Evolutionary conservation across 2,329 filamentous ascomycete species (phyloP), one percentile per base, ranked within the genome.

Genomic region (Blumeria graminis): DNA sequence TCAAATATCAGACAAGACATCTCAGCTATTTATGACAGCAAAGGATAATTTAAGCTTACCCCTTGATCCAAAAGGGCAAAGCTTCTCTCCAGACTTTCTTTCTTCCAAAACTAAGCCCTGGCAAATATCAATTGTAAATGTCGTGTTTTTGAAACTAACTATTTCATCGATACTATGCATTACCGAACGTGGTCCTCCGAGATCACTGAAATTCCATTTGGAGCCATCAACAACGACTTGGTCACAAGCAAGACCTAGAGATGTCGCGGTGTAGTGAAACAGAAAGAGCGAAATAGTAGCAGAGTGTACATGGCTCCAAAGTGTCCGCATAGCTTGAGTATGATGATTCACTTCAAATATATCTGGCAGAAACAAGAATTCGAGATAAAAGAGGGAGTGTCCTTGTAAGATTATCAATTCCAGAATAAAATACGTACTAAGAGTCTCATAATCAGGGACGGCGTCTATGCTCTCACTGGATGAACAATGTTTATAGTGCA

Each of bases 71-170:
- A 76, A 75, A 0, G 79, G 81, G 65, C 87, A 93, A 63, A 81
- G 71, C 39, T 80, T 71, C 6, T 72, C 68, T 61, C 75, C 74
- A 16, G 71, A 69, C 1, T 72, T 70, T 28, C 76, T 76, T 46
- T 76, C 77, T 54, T 73, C 75, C 65, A 77, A 76, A 67, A 77
- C 76, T 61, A 94, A 70, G 6, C 77, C 73, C 55, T 72, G 69
- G 70, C 87, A 94, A 53, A 93, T 73, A 63, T 93, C 84, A 57
- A 93, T 66, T 0, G 85, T 89, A 68, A 87, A 93, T 46, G 86
- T 90, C 32, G 80, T 86, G 68, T 92, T 92, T 58, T 72, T 73
- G 33, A 77, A 71, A 14, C 72, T 72, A 14, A 74, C 73, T 7
- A 64, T 64, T 5, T 66, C 63, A 13, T 71, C 66, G 36, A 74